Conservation (phyloP, 2,329 filamentous ascomycete species). For the Penicillium paneum region DNA sequence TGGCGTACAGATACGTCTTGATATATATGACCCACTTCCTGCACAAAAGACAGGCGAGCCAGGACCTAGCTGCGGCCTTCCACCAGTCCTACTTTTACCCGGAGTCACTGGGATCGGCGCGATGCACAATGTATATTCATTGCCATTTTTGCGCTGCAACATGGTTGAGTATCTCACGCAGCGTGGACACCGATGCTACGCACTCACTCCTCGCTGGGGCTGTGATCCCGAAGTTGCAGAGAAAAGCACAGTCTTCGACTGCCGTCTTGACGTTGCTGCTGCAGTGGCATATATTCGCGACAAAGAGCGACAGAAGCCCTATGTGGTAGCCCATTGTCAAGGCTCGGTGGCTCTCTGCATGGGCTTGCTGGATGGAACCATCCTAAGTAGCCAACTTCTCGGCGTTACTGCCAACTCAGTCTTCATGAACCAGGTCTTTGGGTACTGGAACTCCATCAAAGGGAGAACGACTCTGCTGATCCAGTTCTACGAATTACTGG, state of each 20-base stretch:
- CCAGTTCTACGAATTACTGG: conserved; percentile 6
- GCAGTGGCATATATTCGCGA: conserved; percentile 13
- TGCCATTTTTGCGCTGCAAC: conserved; percentile 5
- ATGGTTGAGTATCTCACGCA: conserved; percentile 8
- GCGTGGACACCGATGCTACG: conserved; percentile 6
- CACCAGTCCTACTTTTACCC: conserved; percentile 1
- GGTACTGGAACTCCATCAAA: conserved; percentile 19
- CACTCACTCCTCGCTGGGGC: conserved; percentile 8
- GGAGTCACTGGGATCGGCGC: background rate
- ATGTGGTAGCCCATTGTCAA: conserved; percentile 21
- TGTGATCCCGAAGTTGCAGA: background rate
- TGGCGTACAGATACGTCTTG: background rate
- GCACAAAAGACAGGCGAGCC: background rate
- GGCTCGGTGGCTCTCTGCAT: conserved; percentile 19
- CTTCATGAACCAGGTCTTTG: conserved; percentile 19
- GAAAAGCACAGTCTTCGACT: conserved; percentile 5
- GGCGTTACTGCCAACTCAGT: conserved; percentile 23
- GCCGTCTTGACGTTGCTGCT: conserved; percentile 13
- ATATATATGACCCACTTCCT: background rate
- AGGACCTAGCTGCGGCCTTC: background rate
- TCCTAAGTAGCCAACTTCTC: conserved; percentile 11
- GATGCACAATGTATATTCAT: background rate
- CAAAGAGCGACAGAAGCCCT: conserved; percentile 8
- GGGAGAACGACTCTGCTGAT: conserved; percentile 3
- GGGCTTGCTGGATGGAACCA: conserved; percentile 20